These are phyloP conservation scores for Celoporthe dispersa DNA, from an alignment of 2,329 filamentous ascomycete genomes.

Conservation along the genomic window DNA sequence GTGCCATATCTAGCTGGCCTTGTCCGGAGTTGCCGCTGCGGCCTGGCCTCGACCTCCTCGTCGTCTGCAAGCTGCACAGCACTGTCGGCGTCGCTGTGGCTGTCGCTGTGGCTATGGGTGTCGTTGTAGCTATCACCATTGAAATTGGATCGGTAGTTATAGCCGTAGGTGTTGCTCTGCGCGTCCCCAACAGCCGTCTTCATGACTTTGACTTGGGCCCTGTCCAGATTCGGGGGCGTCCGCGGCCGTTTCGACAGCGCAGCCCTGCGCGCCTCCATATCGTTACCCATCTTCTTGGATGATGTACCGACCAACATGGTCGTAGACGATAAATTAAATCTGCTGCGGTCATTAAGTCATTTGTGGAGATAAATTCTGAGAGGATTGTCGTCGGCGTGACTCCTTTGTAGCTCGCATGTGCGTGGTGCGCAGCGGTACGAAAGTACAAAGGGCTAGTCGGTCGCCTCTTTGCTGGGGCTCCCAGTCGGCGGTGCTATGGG, in stretches of 20 bases:
- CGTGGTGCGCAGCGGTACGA: background rate
- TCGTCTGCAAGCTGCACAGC: conserved; percentile 4
- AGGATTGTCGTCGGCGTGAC: conserved; percentile 16
- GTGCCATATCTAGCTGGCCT: background rate
- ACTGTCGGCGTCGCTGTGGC: conserved; percentile 8
- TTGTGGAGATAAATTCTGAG: background rate
- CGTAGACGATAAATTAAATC: background rate
- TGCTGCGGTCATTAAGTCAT: background rate
- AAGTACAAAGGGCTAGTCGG: background rate
- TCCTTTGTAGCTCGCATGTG: conserved; percentile 10
- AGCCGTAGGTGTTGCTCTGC: conserved; percentile 9
- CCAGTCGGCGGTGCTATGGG: background rate
- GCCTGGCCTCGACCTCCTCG: conserved; percentile 9
- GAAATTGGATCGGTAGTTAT: background rate
- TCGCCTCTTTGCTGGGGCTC: background rate
- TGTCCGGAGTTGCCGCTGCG: conserved; percentile 1
- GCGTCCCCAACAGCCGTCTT: conserved; percentile 15
- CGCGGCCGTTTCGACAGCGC: background rate
- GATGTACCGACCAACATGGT: background rate
- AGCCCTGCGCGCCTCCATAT: conserved; percentile 1
- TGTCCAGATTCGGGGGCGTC: background rate
- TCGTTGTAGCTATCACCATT: background rate
- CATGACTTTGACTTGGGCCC: conserved; percentile 8
- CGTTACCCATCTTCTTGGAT: conserved; percentile 10
- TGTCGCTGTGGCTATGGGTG: background rate